phyloP scores from a whole-genome alignment of 1,139 yeast species.

The Pneumocystis wakefieldiae region DNA sequence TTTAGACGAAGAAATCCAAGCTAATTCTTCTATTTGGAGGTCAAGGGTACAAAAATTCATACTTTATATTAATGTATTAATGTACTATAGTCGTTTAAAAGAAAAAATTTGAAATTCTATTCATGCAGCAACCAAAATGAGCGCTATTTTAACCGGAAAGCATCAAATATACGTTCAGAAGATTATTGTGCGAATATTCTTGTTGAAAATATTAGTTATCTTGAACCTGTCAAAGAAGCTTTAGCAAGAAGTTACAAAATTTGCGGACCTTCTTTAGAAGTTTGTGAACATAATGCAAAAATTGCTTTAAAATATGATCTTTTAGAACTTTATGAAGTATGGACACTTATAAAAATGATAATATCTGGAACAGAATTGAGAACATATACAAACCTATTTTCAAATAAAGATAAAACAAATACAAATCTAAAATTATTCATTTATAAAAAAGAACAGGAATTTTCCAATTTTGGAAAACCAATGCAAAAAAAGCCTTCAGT shows the following conservation, averaged over 20 bases:
- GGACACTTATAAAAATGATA: slow-evolving; percentile 51
- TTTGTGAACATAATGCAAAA: slow-evolving; percentile 56
- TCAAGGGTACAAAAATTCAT: neutral
- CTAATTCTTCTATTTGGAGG: neutral
- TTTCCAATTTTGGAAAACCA: neutral
- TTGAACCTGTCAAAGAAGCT: slow-evolving; percentile 64
- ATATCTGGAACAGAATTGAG: slow-evolving; percentile 19
- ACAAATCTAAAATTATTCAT: slow-evolving; percentile 1
- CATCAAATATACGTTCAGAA: slow-evolving; percentile 17
- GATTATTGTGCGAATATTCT: slow-evolving; percentile 31
- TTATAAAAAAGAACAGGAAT: neutral
- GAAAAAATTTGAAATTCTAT: neutral
- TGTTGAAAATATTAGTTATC: slow-evolving; percentile 48
- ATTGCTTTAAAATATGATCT: slow-evolving; percentile 55
- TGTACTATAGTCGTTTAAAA: neutral
- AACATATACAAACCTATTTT: slow-evolving; percentile 9
- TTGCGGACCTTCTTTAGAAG: slow-evolving; percentile 44
- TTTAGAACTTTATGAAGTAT: slow-evolving; percentile 53
- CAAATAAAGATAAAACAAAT: slow-evolving; percentile 2
- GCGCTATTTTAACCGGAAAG: slow-evolving; percentile 1
- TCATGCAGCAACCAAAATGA: neutral
- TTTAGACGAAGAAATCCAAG: neutral
- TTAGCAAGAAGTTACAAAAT: slow-evolving; percentile 64
- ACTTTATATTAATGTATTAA: neutral
- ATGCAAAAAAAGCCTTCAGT: neutral